Conservation (phyloP, 2,329 filamentous ascomycete genomes). For the Camptophora hylomeconis region DNA sequence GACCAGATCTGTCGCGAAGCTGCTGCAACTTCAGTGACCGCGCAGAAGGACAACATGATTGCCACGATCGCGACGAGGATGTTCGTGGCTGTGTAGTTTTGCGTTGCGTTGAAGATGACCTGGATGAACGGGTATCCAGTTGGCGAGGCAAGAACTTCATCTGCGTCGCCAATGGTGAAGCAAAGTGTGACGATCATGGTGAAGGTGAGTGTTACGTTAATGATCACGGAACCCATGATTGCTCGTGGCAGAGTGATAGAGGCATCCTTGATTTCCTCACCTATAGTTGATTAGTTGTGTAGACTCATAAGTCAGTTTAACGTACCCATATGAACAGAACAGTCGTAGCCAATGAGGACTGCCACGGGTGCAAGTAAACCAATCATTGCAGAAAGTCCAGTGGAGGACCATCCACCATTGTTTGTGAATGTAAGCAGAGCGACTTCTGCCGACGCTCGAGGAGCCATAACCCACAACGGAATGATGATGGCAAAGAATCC, state of each 20-base stretch:
- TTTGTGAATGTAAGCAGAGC: conserved; percentile 35
- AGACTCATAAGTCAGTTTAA: conserved; percentile 1
- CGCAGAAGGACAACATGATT: conserved; percentile 13
- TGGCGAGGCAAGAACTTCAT: conserved; percentile 17
- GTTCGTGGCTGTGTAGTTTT: conserved; percentile 18
- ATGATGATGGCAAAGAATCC: conserved; percentile 23
- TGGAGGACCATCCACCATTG: conserved; percentile 27
- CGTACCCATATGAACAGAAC: conserved; percentile 34
- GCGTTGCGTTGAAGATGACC: conserved; percentile 22
- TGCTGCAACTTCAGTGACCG: conserved; percentile 23
- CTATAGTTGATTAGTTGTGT: conserved; percentile 1
- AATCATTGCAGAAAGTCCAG: conserved; percentile 31
- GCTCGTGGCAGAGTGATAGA: conserved; percentile 23
- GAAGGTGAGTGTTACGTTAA: conserved; percentile 26
- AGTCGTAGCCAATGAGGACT: conserved; percentile 30
- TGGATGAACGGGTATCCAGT: conserved; percentile 26
- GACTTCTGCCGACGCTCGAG: conserved; percentile 24
- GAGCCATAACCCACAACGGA: conserved; percentile 20
- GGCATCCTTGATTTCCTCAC: conserved; percentile 28
- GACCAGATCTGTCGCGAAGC: conserved; percentile 23
- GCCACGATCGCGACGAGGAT: conserved; percentile 12
- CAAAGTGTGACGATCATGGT: conserved; percentile 24
- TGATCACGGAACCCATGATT: conserved; percentile 22
- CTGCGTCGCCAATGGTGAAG: conserved; percentile 22
- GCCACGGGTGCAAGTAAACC: conserved; percentile 28